Base-by-base conservation (phyloP, 2,329 filamentous ascomycete genomes). In the Chrysosporium queenslandicum region DNA sequence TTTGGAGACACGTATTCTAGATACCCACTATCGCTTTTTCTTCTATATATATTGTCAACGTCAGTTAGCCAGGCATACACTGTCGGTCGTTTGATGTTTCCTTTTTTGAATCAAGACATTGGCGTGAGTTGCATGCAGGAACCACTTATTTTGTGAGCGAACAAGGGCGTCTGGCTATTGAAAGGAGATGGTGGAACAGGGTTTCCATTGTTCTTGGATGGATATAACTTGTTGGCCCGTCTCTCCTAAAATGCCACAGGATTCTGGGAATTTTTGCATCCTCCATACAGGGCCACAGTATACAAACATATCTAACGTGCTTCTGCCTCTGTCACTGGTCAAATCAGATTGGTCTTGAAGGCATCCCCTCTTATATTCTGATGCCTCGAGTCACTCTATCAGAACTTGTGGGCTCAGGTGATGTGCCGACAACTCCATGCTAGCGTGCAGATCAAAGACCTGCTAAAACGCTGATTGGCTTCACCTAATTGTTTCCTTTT, bases 11-110 rank as follows among this genome's bases (percentile, higher is more conserved):
- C 37, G 14, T 40, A 27, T 14, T 43, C 4, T 47, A 21, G 18
- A 47, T 47, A 47, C 45, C 45, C 30, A 37, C 45, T 37, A 18
- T 37, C 45, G 9, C 27, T 37, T 47, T 36, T 16, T 30, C 23
- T 21, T 46, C 29, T 20, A 20, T 11, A 20, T 40, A 4, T n/a
- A n/a, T n/a, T n/a, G n/a, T 43, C 27, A 43, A 25, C 23, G 12
- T 23, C 18, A 12, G 32, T 34, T 21, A 6, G 25, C 20, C 30
- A n/a, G 3, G 12, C 30, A 37, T 23, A 37, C 37, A 47, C 9
- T 47, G 11, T 47, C 45, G n/a, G 16, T 47, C 30, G 32, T 47
- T 37, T 36, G 21, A 14, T n/a, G n/a, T n/a, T 21, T n/a, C n/a
- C 18, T 21, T 34, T 11, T 46, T 21, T 21, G 37, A 8, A 23